Evolutionary conservation across 2,329 filamentous ascomycete species (phyloP), one percentile per base, ranked within the genome.

Genomic region (Fusarium secorum): DNA sequence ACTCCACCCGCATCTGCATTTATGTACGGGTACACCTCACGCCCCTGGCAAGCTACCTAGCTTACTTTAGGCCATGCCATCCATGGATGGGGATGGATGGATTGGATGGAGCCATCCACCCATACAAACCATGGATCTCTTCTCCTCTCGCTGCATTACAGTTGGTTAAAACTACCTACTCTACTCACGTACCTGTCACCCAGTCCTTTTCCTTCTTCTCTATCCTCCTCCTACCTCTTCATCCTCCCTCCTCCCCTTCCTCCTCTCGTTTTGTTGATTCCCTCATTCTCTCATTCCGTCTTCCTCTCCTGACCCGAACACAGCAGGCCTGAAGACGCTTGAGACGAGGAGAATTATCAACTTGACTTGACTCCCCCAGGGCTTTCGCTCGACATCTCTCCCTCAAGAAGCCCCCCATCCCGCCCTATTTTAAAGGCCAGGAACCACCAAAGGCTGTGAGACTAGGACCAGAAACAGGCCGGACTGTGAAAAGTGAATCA

Each of bases 171-270:
- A 80, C 79, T 79, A 79, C 76, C 79, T 79, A 79, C 76, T 75
- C 79, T 79, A 78, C 75, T 75, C 69, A 65, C 64, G 68, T 63
- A 75, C 76, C 76, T 86, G 83, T 85, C 82, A 83, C 83, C 85
- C 85, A 85, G 83, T 87, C 85, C 85, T 84, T 85, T 84, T 84
- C 83, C 83, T 80, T 83, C 82, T 83, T 80, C 81, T 83, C 81
- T 80, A 82, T 85, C 83, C 83, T 86, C 81, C 82, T 86, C 84
- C 83, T 83, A 84, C 84, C 79, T 72, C 84, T 83, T 85, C 83
- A 76, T 75, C 75, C 78, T 77, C 77, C 77, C 75, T 78, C 78
- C 80, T 80, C 79, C 80, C 78, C 78, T 78, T 79, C 76, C 77
- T 82, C 82, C 79, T 79, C 73, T 77, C 78, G 70, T 74, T 77